Evolutionary conservation across 768 basidiomycete species (phyloP), one percentile per base, ranked within the genome.

Genomic region (Rhizopogon rudus): DNA sequence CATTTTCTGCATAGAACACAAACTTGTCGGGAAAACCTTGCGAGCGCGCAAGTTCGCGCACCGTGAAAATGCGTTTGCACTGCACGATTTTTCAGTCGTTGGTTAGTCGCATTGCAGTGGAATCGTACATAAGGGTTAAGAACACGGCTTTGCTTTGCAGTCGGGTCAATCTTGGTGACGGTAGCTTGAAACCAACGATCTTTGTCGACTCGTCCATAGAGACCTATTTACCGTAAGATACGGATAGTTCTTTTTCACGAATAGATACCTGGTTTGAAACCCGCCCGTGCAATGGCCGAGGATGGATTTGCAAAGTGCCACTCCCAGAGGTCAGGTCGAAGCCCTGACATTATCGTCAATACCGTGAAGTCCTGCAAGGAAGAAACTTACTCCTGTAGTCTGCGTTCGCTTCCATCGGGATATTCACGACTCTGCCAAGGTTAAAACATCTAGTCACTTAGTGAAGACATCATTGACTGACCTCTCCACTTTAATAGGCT

Each of bases 11-110:
- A 53, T 78, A 63, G 58, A 93, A 91, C 0, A 79, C 68, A 55
- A 89, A 91, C 61, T 77, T 70, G 59, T 93, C 91, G 0, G 89
- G 86, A 65, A 93, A 89, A 0, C 91, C 90, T 71, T 93, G 91
- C 0, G 87, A 86, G 41, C 91, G 75, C 7, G 89, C 90, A 13
- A 88, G 73, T 65, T 92, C 90, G 5, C 90, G 79, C 22, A 91
- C 83, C 0, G 86, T 86, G 6, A 90, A 70, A 60, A 90, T 82
- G 8, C 91, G 79, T 60, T 78, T 78, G 58, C 82, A 84, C 90
- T 92, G 4, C 25, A 31, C 37, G 3, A 20, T 5, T 40, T 25
- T 8, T 7, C n/a, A 9, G 14, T 55, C 17, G 20, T 25, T 25
- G 2, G 35, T 37, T 25, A 25, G 14, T 3, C 31, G 35, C 16